Evolutionary conservation across 306 rosid species (phyloP).

Genomic region (Phaseolus lunatus): DNA sequence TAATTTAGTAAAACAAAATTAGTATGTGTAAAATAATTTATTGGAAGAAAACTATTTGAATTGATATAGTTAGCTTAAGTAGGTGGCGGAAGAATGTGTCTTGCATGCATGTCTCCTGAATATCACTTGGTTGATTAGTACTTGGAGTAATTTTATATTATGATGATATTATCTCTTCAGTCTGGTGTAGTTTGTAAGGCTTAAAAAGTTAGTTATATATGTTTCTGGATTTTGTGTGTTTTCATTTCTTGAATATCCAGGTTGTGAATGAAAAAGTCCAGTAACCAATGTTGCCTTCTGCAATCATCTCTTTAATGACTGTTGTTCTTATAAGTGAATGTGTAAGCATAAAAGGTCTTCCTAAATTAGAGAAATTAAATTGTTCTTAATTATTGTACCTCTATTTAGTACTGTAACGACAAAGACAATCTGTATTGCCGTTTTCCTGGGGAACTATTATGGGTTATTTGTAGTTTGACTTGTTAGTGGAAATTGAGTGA

Average conservation of each 20-base stretch:
- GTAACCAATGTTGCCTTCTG: background rate
- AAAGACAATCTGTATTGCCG: background rate
- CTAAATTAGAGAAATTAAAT: background rate
- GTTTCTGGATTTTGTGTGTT: slow-evolving; percentile 19
- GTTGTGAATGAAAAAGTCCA: slow-evolving; percentile 1
- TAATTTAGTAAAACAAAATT: background rate
- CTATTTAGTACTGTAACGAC: background rate
- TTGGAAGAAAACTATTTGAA: background rate
- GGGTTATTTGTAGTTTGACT: slow-evolving; percentile 26
- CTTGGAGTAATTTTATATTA: background rate
- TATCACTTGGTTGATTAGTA: slow-evolving; percentile 1
- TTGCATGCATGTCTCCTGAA: slow-evolving; percentile 2
- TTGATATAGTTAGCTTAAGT: background rate
- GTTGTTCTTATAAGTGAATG: slow-evolving; percentile 15
- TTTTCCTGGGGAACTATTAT: slow-evolving; percentile 18
- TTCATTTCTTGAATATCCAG: slow-evolving; percentile 5
- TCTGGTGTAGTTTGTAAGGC: slow-evolving; percentile 32
- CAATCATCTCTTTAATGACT: background rate
- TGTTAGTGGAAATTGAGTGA: slow-evolving; percentile 18
- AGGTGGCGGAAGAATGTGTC: slow-evolving; percentile 13
- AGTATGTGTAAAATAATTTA: slow-evolving; percentile 5
- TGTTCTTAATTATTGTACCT: slow-evolving; percentile 8
- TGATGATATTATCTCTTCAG: background rate
- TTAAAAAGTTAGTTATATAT: background rate
- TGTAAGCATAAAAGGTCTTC: slow-evolving; percentile 11